Conservation (phyloP, 1,284 basidiomycete species). For the Mycena citricolor region DNA sequence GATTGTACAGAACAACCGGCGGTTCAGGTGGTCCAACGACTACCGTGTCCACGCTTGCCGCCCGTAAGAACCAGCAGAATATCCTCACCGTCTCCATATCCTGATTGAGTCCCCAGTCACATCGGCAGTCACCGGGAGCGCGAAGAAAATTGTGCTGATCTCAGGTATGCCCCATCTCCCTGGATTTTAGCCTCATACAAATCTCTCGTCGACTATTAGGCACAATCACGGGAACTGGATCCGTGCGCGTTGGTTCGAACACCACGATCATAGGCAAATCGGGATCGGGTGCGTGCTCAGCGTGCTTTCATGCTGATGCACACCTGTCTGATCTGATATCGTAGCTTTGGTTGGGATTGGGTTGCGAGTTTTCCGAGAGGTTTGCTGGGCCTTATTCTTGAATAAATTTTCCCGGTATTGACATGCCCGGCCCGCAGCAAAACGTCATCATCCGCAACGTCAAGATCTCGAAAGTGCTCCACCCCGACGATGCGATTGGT, state of each 20-base stretch:
- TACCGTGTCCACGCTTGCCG: conserved; percentile 43
- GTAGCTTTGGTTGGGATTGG: conserved; percentile 22
- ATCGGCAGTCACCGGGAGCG: conserved; percentile 40
- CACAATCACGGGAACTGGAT: conserved; percentile 41
- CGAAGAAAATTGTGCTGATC: conserved; percentile 48
- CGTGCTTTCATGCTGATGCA: not conserved
- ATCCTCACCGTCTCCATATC: conserved; percentile 38
- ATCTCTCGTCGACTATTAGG: conserved; percentile 29
- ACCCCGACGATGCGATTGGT: conserved; percentile 11
- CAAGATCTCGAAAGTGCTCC: conserved; percentile 49
- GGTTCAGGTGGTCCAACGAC: conserved; percentile 44
- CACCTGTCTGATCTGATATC: not conserved
- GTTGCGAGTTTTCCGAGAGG: conserved; percentile 31
- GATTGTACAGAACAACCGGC: conserved; percentile 38
- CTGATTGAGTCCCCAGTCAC: conserved; percentile 28
- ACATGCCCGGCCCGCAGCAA: not conserved
- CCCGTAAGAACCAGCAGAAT: conserved; percentile 21
- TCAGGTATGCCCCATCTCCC: conserved; percentile 33
- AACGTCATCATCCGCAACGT: conserved; percentile 53
- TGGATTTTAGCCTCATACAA: not conserved
- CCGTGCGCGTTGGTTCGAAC: conserved; percentile 44
- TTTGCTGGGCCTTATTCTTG: not conserved
- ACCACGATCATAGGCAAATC: conserved; percentile 40
- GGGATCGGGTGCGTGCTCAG: conserved; percentile 30
- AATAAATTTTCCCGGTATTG: not conserved